Conservation (phyloP, 2,329 filamentous ascomycete species). For the Beauveria sp. region DNA sequence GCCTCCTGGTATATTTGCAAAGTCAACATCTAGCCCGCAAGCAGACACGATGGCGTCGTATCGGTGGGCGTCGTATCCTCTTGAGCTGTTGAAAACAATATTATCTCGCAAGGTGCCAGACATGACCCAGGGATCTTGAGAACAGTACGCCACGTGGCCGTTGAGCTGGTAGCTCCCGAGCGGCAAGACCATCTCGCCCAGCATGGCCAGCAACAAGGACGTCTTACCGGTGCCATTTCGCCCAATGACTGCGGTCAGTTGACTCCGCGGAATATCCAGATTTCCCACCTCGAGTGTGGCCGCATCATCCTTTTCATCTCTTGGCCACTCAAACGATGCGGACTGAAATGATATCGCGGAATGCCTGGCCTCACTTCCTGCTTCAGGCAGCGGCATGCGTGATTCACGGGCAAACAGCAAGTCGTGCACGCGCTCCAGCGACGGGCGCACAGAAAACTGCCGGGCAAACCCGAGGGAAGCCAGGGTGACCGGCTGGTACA, state of each 20-base stretch:
- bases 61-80: not conserved
- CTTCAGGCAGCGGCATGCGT: not conserved
- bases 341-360: not conserved
- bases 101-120: not conserved
- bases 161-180: not conserved
- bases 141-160: conserved; percentile 4
- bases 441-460: conserved; percentile 1
- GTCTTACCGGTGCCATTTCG: conserved; percentile 5
- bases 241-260: not conserved
- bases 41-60: not conserved
- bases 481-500: conserved; percentile 3
- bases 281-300: not conserved
- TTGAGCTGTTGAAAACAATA: conserved; percentile 4
- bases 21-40: conserved; percentile 4
- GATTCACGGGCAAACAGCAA: conserved; percentile 2
- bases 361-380: not conserved
- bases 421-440: not conserved
- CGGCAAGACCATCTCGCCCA: not conserved
- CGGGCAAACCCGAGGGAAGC: not conserved
- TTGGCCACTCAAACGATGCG: not conserved
- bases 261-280: not conserved
- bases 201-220: conserved; percentile 3
- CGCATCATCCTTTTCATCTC: not conserved
- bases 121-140: conserved; percentile 3
- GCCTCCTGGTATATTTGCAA: conserved; percentile 1